Evolutionary conservation across 768 basidiomycete species (phyloP).

Genomic region (Dendrothele bispora): DNA sequence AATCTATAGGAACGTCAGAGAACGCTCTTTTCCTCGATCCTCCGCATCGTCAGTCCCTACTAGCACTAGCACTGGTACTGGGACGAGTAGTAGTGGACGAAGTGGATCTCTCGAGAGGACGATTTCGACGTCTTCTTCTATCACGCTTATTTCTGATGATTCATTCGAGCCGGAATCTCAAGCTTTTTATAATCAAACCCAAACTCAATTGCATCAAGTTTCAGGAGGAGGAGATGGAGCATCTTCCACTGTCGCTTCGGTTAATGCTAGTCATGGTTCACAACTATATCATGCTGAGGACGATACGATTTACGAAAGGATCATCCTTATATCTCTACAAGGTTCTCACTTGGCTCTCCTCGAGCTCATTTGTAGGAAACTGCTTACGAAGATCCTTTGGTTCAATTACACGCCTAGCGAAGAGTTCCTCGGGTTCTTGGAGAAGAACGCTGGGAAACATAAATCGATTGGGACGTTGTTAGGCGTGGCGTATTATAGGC

Average conservation of each 20-base stretch:
- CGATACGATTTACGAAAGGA: conserved; percentile 40
- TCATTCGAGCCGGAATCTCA: too few relatives aligned
- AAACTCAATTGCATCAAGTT: too few relatives aligned
- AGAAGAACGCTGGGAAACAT: conserved; percentile 39
- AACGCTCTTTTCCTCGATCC: conserved; percentile 27
- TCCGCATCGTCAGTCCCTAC: background rate
- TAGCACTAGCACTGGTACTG: too few relatives aligned
- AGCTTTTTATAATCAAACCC: too few relatives aligned
- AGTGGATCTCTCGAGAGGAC: too few relatives aligned
- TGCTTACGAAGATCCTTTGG: conserved; percentile 55
- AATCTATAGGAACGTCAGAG: conserved; percentile 36
- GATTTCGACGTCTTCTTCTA: too few relatives aligned
- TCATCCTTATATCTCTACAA: conserved; percentile 52
- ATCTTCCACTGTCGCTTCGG: conserved; percentile 24
- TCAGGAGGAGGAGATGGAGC: background rate
- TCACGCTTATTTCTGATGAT: too few relatives aligned
- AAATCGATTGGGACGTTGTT: conserved; percentile 34
- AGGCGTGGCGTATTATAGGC: conserved; percentile 57
- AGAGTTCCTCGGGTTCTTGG: conserved; percentile 28
- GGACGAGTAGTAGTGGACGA: too few relatives aligned
- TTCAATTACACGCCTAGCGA: conserved; percentile 49
- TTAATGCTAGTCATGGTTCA: too few relatives aligned
- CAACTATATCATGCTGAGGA: conserved; percentile 24
- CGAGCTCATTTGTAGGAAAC: conserved; percentile 44
- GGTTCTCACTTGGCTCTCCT: conserved; percentile 48